phyloP scores from a whole-genome alignment of 495 filamentous ascomycete genomes.

The Neurospora sp. region DNA sequence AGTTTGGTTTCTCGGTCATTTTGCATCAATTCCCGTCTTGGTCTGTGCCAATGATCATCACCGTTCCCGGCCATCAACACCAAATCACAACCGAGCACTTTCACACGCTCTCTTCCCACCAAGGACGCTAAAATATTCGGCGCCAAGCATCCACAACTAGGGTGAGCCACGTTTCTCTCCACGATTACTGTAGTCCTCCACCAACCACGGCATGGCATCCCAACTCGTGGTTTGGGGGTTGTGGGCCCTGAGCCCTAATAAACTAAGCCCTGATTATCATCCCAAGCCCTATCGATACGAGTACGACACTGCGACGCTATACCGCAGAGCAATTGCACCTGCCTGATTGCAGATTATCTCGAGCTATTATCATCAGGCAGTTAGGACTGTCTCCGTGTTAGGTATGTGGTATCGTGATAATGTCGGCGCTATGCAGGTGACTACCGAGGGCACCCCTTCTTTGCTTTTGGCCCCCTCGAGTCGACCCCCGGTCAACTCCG shows the following conservation, averaged over 20 bases:
- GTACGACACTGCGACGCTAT: background rate
- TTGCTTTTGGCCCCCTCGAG: background rate
- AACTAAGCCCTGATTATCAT: background rate
- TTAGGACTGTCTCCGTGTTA: background rate
- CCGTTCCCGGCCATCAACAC: background rate
- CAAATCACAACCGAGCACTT: background rate
- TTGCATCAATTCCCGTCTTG: background rate
- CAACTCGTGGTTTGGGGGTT: background rate
- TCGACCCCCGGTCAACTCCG: background rate
- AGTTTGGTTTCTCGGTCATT: background rate
- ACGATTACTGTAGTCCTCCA: background rate
- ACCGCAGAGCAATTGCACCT: background rate
- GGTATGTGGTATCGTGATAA: background rate
- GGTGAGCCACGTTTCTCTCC: background rate
- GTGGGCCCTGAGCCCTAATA: background rate
- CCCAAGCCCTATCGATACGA: background rate
- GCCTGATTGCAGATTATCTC: background rate
- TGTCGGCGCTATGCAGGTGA: background rate
- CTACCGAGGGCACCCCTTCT: background rate
- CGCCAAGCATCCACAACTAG: background rate
- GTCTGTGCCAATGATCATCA: background rate
- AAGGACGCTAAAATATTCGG: background rate
- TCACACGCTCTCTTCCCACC: background rate
- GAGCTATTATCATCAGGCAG: background rate
- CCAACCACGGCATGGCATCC: background rate